These are phyloP conservation scores for Sequoiadendron giganteum DNA, from an alignment of 75 land plant genomes.

Conservation along the genomic window DNA sequence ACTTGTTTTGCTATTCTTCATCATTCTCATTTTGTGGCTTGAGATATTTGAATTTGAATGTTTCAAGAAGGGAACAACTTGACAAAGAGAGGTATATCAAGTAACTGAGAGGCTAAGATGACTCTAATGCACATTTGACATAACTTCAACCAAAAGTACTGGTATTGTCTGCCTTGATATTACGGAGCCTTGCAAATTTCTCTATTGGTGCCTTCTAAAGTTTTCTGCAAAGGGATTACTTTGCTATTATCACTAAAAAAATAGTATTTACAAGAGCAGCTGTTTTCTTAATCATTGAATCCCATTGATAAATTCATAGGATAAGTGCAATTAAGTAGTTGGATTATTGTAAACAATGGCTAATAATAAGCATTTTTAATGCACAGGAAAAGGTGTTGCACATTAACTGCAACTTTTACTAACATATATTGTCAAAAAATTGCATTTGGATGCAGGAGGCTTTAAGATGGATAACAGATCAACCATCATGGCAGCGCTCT, in stretches of 20 bases:
- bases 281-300: not conserved
- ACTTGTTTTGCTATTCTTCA: not conserved
- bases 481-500: conserved; percentile 90
- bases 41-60: not conserved
- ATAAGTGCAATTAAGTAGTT: not conserved
- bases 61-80: not conserved
- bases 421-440: conserved; percentile 7
- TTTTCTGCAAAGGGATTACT: not conserved
- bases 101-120: not conserved
- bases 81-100: not conserved
- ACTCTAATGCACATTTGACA: not conserved
- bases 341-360: not conserved
- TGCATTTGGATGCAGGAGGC: conserved; percentile 63
- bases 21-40: not conserved
- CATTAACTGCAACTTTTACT: not conserved
- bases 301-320: not conserved
- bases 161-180: not conserved
- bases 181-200: not conserved
- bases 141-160: not conserved
- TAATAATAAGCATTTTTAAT: not conserved
- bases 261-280: not conserved
- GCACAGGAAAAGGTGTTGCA: not conserved
- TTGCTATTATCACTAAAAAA: not conserved
- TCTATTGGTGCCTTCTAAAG: not conserved
- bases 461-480: conserved; percentile 82